These are phyloP conservation scores for Diplodia mutila DNA, from an alignment of 2,329 filamentous ascomycete species.

Conservation along the genomic window DNA sequence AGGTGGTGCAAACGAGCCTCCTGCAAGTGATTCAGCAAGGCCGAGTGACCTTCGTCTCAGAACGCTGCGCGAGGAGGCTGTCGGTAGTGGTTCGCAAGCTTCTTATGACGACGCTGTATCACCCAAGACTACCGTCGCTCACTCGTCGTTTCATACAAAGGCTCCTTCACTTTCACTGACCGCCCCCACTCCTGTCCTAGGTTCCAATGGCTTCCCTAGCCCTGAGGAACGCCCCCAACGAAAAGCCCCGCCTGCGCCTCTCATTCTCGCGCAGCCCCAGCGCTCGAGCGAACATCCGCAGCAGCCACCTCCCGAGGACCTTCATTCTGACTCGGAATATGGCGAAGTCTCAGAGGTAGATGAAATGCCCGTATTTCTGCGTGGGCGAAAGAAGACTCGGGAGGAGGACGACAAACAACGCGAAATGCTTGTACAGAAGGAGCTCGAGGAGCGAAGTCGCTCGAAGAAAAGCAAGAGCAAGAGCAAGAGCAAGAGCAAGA, in stretches of 20 bases:
- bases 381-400: conserved; percentile 80
- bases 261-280: conserved; percentile 65
- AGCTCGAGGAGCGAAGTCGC: conserved; percentile 70
- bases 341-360: conserved; percentile 71
- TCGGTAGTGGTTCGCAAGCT: not conserved
- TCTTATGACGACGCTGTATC: conserved; percentile 23
- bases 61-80: conserved; percentile 16
- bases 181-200: conserved; percentile 44
- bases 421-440: conserved; percentile 67
- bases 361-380: conserved; percentile 61
- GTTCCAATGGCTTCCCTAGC: conserved; percentile 42
- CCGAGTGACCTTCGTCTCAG: conserved; percentile 20
- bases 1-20: not conserved
- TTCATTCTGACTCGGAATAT: conserved; percentile 75
- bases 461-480: conserved; percentile 69
- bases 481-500: conserved; percentile 52
- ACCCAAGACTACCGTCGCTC: conserved; percentile 15
- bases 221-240: conserved; percentile 56
- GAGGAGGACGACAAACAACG: conserved; percentile 84
- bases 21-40: not conserved
- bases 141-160: conserved; percentile 31
- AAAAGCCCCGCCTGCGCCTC: conserved; percentile 82
- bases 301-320: conserved; percentile 55
- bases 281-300: conserved; percentile 50
- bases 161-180: conserved; percentile 43